Evolutionary conservation across 495 filamentous ascomycete genomes (phyloP).

Genomic region (Aspergillus nanangensis): DNA sequence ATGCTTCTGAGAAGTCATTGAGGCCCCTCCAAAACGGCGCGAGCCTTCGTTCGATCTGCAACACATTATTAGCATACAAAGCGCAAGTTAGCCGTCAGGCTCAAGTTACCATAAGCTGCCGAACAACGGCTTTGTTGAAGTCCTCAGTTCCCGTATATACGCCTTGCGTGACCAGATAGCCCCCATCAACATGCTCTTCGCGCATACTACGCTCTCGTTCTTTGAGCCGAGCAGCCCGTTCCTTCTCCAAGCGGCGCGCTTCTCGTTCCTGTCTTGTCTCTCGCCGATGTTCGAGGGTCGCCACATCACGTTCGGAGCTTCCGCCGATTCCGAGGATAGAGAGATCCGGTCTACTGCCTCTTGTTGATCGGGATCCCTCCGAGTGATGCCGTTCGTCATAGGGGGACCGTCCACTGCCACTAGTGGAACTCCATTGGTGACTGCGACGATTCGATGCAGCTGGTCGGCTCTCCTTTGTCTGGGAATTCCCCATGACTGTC

Average conservation of each 20-base stretch:
- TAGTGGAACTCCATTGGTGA: constrained; percentile 34
- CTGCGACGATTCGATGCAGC: constrained; percentile 26
- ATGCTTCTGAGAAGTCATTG: constrained; percentile 80
- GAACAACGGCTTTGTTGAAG: constrained; percentile 83
- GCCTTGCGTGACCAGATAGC: constrained; percentile 90
- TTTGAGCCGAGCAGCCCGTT: constrained; percentile 64
- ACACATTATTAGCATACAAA: constrained; percentile 12
- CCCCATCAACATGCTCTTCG: constrained; percentile 92
- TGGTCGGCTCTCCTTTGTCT: constrained; percentile 55
- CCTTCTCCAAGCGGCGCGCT: constrained; percentile 76
- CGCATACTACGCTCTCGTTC: constrained; percentile 90
- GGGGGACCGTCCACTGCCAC: constrained; percentile 28
- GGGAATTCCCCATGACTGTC: constrained; percentile 53
- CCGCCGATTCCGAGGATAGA: constrained; percentile 51
- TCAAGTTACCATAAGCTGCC: constrained; percentile 78
- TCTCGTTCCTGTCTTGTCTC: constrained; percentile 93
- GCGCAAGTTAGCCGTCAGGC: not conserved
- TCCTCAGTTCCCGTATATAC: constrained; percentile 90
- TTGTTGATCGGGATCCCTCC: constrained; percentile 38
- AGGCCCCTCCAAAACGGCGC: constrained; percentile 95
- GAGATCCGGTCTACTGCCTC: constrained; percentile 52
- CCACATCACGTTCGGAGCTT: constrained; percentile 37
- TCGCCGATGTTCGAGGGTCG: constrained; percentile 51
- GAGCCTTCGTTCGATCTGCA: constrained; percentile 82
- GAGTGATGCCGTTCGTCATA: constrained; percentile 31